Evolutionary conservation across 805 yeast genomes (phyloP), one percentile per base, ranked within the genome.

Genomic region (Saccharomyces kudriavzevii): DNA sequence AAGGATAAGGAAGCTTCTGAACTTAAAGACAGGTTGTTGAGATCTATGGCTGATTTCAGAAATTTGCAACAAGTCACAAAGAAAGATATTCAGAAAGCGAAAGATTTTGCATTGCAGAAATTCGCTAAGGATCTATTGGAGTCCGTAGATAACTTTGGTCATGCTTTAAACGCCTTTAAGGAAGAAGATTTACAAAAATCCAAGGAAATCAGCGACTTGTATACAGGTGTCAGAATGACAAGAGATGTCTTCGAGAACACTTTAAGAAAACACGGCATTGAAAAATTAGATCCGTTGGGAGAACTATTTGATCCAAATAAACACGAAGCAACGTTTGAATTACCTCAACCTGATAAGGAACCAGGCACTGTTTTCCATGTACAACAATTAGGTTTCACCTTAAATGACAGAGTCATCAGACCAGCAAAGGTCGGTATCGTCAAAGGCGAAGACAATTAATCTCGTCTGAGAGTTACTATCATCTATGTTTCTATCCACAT

Each of bases 361-460:
- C 88, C 96, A 17, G 96, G 96, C 56, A 85, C 96, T 27, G 89
- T 90, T 55, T 87, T 91, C 82, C 88, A 82, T 65, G 97, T 91
- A 56, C 96, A 90, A 74, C 96, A 87, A 74, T 79, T 85, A 25
- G 97, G 97, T 46, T 90, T 84, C 75, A 83, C 85, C 55, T 78
- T 89, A 65, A 89, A 89, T 74, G 82, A 85, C 63, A 81, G 97
- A 69, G 96, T 90, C 31, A 78, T 90, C 68, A 82, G 97, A 74
- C 96, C 97, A 30, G 96, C 97, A 55, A 90, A 90, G 78, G 97
- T 90, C 60, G 97, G 97, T 62, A 81, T 90, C 65, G 97, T 90
- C 60, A 88, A 86, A 74, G 81, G 72, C 51, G 14, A 35, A 35
- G 43, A 35, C 8, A 35, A 35, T 24, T 35, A 17, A 35, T 54